Base-by-base conservation (phyloP, 2,329 filamentous ascomycete species). In the Thyridium curvatum region DNA sequence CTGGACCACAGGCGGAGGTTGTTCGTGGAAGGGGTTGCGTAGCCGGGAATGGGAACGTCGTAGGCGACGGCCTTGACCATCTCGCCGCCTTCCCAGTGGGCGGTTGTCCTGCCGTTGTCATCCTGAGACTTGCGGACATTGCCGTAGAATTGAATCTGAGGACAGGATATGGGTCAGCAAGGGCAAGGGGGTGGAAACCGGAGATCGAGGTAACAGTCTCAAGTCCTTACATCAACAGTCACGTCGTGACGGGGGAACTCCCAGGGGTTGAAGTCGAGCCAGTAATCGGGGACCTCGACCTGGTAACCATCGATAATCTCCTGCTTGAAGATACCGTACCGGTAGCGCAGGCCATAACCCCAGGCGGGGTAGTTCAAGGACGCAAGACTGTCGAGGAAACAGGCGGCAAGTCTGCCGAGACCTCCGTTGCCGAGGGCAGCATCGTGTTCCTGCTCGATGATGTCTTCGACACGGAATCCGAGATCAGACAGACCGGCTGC, bases 211-310 rank as follows among this genome's bases (percentile, higher is more conserved):
- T n/a, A n/a, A n/a, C n/a, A n/a, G n/a, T 26, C 21, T 26, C 10
- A 10, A 30, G 6, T 2, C 58, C 76, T 66, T 55, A 81, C 77
- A 64, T 97, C 87, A 17, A 98, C 90, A 2, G 85, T 90, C 45
- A 98, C 86, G 58, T 98, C 93, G 61, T 96, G 88, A 49, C 93
- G 78, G 32, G 90, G 89, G 55, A 97, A 98, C 60, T 98, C 93
- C 93, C 93, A 98, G 1, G 93, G 93, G 64, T 98, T 98, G 65
- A 97, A 96, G 60, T 97, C 93, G 39, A 98, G 79, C 93, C 93
- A 98, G 67, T 98, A 97, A 61, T 98, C 93, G 15, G 93, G 93
- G 42, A 97, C 86, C 59, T 98, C 93, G 47, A 98, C 89, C 64
- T 98, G 93, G 61, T 96, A 98, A 41, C 93, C 93, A 55, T 97